Evolutionary conservation across 257 asterid species (phyloP), one percentile per base, ranked within the genome.

Genomic region (Jacaranda mimosifolia): DNA sequence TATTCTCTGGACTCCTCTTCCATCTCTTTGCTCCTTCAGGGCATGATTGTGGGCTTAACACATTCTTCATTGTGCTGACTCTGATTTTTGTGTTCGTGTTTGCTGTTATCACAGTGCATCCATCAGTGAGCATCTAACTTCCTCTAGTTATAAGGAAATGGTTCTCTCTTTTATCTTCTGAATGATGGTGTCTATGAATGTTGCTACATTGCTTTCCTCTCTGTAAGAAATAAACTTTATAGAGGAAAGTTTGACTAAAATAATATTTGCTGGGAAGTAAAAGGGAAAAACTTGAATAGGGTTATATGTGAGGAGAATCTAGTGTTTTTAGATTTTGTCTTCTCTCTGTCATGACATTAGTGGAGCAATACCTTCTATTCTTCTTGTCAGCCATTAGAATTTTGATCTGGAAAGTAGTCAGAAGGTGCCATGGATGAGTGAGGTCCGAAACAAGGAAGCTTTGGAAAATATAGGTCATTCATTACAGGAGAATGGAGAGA

Each of bases 31-130:
- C 90, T 76, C 96, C 97, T 57, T 92, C 97, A 60, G 98, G 96
- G 46, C 97, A 89, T 40, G 98, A 94, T 64, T 94, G 98, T 72
- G 98, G 98, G 76, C 87, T 91, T 45, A 94, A 94, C 88, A 92
- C 97, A 10, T 92, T 92, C 89, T 94, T 92, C 81, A 89, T 94
- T 5, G 89, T 83, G 85, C 87, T 90, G 86, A 87, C 96, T 14
- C 79, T 92, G 82, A 89, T 92, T 73, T 80, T 86, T 4, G 90
- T 87, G 48, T 87, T 94, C 56, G 82, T 82, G 83, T 92, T 94
- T 85, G 94, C 97, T 48, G 72, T 94, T 21, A 88, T 83, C 79
- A 91, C 98, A 9, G 81, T 94, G 82, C 98, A 94, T 74, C 98
- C 98, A 55, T 55, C 97, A 10, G 98, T 94, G 80, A 85, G 97